Conservation (phyloP, 257 asterid species). For the Nicotiana undulata region DNA sequence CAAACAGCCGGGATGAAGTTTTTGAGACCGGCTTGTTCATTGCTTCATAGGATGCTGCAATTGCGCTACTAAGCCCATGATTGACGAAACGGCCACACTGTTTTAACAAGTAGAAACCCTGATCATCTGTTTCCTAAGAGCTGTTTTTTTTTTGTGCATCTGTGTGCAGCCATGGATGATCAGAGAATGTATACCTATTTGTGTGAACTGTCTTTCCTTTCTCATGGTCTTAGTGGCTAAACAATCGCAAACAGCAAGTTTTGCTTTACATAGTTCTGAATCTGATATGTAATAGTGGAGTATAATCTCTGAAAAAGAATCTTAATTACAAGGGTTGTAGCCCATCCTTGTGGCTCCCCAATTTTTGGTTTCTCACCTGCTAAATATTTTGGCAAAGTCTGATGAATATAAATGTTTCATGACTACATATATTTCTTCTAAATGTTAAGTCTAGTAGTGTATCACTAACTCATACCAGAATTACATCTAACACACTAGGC, state of each 20-base stretch:
- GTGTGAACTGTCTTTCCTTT: slow-evolving; percentile 33
- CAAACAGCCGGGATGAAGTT: slow-evolving; percentile 24
- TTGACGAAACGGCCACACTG: slow-evolving; percentile 33
- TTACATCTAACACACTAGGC: not conserved
- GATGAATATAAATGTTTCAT: slow-evolving; percentile 12
- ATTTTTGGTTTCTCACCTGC: slow-evolving; percentile 11
- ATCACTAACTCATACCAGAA: not conserved
- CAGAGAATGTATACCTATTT: slow-evolving; percentile 11
- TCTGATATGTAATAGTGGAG: slow-evolving; percentile 11
- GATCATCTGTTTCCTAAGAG: slow-evolving; percentile 41
- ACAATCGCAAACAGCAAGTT: slow-evolving; percentile 20
- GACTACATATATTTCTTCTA: not conserved
- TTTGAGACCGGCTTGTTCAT: slow-evolving; percentile 37
- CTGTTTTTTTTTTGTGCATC: slow-evolving; percentile 27
- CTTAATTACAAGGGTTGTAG: slow-evolving; percentile 48
- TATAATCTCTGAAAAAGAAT: slow-evolving; percentile 13
- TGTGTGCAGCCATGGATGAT: slow-evolving; percentile 46
- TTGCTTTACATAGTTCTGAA: slow-evolving; percentile 20
- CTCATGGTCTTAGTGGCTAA: slow-evolving; percentile 38
- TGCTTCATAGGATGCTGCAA: slow-evolving; percentile 11
- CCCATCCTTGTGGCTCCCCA: slow-evolving; percentile 62
- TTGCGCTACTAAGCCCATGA: slow-evolving; percentile 30
- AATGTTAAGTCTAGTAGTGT: not conserved
- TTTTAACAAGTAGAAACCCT: slow-evolving; percentile 10
- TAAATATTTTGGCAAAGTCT: not conserved